A percentile compares a stretch with the other conserved stretches of the same genome.
Evolutionary conservation across 306 rosid genomes (phyloP).

Genomic region (Dalbergia oliveri): DNA sequence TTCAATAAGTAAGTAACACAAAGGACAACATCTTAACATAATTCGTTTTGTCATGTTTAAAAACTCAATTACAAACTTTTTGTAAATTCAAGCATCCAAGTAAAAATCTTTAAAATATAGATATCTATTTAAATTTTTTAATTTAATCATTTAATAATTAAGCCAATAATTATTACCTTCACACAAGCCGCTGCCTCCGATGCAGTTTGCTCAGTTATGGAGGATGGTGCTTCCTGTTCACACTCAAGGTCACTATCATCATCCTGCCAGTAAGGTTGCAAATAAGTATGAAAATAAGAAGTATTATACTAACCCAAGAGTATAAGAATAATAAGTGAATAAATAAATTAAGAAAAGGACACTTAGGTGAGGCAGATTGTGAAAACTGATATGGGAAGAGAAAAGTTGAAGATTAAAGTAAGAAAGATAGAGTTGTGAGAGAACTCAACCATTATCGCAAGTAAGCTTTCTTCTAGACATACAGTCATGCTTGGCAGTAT

Average conservation of each 20-base stretch:
- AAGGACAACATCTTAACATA: no score
- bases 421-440: no score
- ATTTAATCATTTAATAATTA: no score
- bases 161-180: slow-evolving; percentile 53
- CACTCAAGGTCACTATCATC: slow-evolving; percentile 84
- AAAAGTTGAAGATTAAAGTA: not conserved
- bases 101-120: no score
- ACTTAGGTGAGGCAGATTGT: not conserved
- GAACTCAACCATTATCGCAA: no score
- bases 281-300: not conserved
- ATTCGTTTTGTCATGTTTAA: no score
- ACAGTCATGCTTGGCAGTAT: no score
- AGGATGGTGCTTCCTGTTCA: slow-evolving; percentile 70
- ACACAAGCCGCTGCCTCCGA: slow-evolving; percentile 77
- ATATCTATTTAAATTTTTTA: no score
- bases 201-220: slow-evolving; percentile 53
- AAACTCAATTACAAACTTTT: no score
- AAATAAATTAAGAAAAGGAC: not conserved
- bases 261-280: slow-evolving; percentile 61
- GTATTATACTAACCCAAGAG: not conserved
- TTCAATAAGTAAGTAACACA: no score
- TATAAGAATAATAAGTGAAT: not conserved
- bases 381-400: not conserved
- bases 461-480: no score
- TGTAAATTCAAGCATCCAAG: no score